Conservation (phyloP, 2,329 filamentous ascomycete genomes). For the Verticillium nubilum region DNA sequence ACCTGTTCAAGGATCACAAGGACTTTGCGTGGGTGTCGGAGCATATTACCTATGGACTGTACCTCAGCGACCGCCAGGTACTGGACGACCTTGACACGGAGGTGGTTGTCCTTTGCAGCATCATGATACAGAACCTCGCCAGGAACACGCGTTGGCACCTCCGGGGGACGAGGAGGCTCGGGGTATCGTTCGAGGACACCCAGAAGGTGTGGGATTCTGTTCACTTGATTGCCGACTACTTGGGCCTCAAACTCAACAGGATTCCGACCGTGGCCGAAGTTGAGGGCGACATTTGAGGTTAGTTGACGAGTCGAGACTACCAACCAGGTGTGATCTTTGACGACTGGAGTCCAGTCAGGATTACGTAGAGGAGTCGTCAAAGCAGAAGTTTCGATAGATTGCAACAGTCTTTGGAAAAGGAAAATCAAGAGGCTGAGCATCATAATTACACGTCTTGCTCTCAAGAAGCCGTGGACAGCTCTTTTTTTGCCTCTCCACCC, state of each 20-base stretch:
- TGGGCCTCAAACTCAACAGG: constrained; percentile 3
- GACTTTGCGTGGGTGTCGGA: constrained; percentile 44
- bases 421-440: too few species aligned
- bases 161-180: constrained; percentile 40
- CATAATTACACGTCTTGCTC: too few species aligned
- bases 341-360: too few species aligned
- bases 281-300: constrained; percentile 10
- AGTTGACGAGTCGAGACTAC: too few species aligned
- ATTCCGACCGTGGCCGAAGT: constrained; percentile 23
- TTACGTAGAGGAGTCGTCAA: too few species aligned
- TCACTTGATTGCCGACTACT: background rate
- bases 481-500: too few species aligned
- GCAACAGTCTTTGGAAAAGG: too few species aligned
- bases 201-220: constrained; percentile 15
- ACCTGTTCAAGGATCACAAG: constrained; percentile 27
- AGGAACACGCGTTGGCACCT: constrained; percentile 52
- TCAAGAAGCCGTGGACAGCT: too few species aligned
- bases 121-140: constrained; percentile 52
- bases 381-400: too few species aligned
- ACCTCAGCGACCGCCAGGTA: constrained; percentile 49
- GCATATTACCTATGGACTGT: constrained; percentile 54
- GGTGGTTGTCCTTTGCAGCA: constrained; percentile 45
- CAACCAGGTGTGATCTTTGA: too few species aligned
- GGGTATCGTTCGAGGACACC: constrained; percentile 19
- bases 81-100: constrained; percentile 50